phyloP scores from a whole-genome alignment of 2,329 filamentous ascomycete genomes.

The Aspergillus sp. region DNA sequence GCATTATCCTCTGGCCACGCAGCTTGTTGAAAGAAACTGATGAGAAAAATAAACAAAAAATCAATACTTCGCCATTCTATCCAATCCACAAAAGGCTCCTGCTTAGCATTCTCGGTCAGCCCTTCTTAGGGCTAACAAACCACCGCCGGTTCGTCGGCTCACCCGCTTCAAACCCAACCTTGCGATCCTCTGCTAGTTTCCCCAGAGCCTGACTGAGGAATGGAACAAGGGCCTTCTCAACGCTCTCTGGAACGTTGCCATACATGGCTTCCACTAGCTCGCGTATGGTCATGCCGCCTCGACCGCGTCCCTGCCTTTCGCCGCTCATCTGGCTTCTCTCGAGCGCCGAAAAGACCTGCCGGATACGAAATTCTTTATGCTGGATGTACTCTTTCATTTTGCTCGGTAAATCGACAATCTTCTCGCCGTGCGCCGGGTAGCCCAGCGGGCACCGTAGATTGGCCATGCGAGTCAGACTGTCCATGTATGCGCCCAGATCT shows the following conservation, averaged over 20 bases:
- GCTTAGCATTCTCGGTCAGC: not conserved
- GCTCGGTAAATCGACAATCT: slow-evolving; percentile 42
- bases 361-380: slow-evolving; percentile 46
- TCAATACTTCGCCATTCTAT: not conserved
- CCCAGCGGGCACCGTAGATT: slow-evolving; percentile 42
- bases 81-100: not conserved
- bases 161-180: slow-evolving; percentile 47
- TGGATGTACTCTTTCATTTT: slow-evolving; percentile 47
- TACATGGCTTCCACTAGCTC: slow-evolving; percentile 53
- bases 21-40: not conserved
- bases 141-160: slow-evolving; percentile 46
- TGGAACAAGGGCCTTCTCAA: slow-evolving; percentile 47
- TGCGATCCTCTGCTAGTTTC: slow-evolving; percentile 51
- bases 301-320: slow-evolving; percentile 19
- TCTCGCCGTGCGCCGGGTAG: slow-evolving; percentile 52
- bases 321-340: slow-evolving; percentile 11
- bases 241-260: slow-evolving; percentile 40
- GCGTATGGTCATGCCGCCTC: slow-evolving; percentile 44
- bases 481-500: slow-evolving; percentile 45
- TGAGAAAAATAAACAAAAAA: not conserved
- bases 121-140: slow-evolving; percentile 3
- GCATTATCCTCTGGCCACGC: not conserved
- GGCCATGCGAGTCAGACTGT: slow-evolving; percentile 40
- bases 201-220: slow-evolving; percentile 48
- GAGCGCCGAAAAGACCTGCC: slow-evolving; percentile 44